phyloP scores from a whole-genome alignment of 192 early-diverging fungal genomes.

The Coemansia asiatica region DNA sequence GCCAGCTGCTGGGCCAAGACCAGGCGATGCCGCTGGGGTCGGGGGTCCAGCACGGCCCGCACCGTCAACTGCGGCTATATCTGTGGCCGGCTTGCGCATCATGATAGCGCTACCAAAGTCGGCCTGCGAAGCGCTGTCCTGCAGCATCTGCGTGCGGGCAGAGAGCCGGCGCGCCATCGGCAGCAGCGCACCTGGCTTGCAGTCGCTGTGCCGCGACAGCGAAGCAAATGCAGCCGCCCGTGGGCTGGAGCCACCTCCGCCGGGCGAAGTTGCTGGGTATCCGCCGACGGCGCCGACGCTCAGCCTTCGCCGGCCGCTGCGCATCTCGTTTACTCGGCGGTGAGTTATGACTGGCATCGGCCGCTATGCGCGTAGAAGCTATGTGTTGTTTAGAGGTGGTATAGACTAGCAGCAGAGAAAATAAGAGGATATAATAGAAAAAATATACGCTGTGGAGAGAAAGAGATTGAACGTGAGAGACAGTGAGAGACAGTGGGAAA shows the following conservation, averaged over 20 bases:
- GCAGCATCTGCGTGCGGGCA: constrained; percentile 1
- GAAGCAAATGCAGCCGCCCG: not conserved
- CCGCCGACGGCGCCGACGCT: constrained; percentile 42
- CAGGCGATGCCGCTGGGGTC: not conserved
- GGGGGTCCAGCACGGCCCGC: not conserved
- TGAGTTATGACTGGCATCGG: constrained; percentile 54
- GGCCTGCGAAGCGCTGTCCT: not conserved
- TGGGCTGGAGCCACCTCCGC: not conserved
- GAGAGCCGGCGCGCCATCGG: constrained; percentile 1
- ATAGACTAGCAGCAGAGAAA: not conserved
- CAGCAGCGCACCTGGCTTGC: constrained; percentile 6
- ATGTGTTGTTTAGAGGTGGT: not conserved
- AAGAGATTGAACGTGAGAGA: too few relatives aligned
- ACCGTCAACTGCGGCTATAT: not conserved
- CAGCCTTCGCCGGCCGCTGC: constrained; percentile 50
- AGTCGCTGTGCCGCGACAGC: constrained; percentile 8
- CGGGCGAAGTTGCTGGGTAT: constrained; percentile 1
- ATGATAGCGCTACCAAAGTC: not conserved
- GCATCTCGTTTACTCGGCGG: constrained; percentile 51
- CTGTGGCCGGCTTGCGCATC: not conserved
- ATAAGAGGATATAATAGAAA: not conserved
- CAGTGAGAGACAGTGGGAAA: not conserved
- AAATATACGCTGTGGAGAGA: not conserved
- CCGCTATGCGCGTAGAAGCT: not conserved
- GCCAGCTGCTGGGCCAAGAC: not conserved